Evolutionary conservation across 148 eudicot species (phyloP).

Genomic region (Rheum nobile): DNA sequence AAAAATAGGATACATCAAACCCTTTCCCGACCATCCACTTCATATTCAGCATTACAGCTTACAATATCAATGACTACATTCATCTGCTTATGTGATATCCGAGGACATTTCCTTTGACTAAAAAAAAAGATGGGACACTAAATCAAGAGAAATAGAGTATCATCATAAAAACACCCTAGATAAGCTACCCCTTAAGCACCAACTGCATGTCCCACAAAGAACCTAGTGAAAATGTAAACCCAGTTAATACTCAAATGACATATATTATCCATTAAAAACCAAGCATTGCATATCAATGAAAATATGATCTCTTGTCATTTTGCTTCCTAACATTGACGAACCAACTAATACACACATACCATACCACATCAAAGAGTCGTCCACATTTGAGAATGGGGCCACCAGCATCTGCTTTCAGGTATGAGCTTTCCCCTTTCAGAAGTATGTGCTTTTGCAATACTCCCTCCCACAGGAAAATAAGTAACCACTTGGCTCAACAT

Average conservation of each 20-base stretch:
- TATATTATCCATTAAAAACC: not conserved
- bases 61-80: not conserved
- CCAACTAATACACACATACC: not conserved
- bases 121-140: not conserved
- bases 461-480: not conserved
- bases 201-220: not conserved
- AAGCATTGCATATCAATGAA: not conserved
- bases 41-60: not conserved
- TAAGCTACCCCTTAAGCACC: not conserved
- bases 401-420: not conserved
- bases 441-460: not conserved
- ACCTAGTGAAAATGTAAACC: not conserved
- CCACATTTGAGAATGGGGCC: not conserved
- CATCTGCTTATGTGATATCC: not conserved
- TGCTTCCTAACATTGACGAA: not conserved
- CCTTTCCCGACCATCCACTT: not conserved
- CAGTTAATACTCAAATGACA: not conserved
- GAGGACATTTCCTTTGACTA: not conserved
- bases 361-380: not conserved
- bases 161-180: not conserved
- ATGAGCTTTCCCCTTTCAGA: not conserved
- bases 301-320: not conserved
- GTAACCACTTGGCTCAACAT: not conserved
- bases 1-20: not conserved
- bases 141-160: not conserved